Percentiles rank a stretch among this genome's conserved stretches.
Conservation (phyloP, 2,329 filamentous ascomycete species). For the Ceratocystis colombiana region DNA sequence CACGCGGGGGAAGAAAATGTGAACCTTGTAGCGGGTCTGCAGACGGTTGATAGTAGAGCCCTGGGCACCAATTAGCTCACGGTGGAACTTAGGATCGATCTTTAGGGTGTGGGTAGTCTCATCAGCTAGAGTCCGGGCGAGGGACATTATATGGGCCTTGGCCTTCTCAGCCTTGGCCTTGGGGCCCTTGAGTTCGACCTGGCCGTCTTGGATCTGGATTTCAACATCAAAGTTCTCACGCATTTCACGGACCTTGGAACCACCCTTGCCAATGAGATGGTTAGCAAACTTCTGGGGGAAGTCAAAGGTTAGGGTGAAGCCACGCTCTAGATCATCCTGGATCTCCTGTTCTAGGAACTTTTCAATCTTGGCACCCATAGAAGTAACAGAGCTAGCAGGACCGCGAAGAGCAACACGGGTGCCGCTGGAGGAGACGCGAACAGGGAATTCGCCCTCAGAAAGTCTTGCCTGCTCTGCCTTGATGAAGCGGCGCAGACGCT, state of each 20-base stretch:
- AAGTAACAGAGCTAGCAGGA: conserved; percentile 60
- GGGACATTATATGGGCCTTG: conserved; percentile 66
- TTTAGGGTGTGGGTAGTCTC: conserved; percentile 80
- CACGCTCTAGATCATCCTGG: conserved; percentile 86
- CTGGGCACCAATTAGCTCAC: conserved; percentile 81
- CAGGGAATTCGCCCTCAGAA: conserved; percentile 47
- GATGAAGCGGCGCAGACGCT: conserved; percentile 53
- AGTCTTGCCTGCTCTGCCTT: conserved; percentile 49
- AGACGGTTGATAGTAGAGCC: conserved; percentile 84
- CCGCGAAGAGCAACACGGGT: conserved; percentile 64
- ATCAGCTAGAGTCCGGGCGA: conserved; percentile 78
- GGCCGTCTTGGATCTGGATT: conserved; percentile 85
- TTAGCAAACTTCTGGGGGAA: conserved; percentile 94
- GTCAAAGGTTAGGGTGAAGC: conserved; percentile 75
- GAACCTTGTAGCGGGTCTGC: conserved; percentile 84
- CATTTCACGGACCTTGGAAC: conserved; percentile 55
- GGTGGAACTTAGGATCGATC: conserved; percentile 87
- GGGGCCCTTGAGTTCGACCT: conserved; percentile 90
- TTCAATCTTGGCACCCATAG: conserved; percentile 60
- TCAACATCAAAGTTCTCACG: conserved; percentile 59
- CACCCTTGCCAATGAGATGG: conserved; percentile 62
- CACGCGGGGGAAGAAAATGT: conserved; percentile 80
- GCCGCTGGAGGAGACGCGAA: conserved; percentile 49
- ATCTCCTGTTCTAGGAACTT: conserved; percentile 80
- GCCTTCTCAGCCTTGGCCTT: conserved; percentile 87